Percentiles rank a stretch among this genome's conserved stretches.
phyloP scores from a whole-genome alignment of 129 eudicot genomes.

The Tanacetum coccineum region DNA sequence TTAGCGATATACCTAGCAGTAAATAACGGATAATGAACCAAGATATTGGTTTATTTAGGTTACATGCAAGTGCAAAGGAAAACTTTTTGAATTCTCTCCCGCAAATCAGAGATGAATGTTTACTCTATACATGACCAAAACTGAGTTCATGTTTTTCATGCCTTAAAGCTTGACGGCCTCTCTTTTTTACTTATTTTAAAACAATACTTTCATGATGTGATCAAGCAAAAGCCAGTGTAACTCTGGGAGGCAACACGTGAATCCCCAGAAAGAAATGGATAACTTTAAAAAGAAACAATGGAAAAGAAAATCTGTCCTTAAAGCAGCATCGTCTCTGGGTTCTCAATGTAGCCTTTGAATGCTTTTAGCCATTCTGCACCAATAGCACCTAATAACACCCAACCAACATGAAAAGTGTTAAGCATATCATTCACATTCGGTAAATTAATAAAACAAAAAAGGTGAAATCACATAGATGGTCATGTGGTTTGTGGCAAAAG shows the following conservation, averaged over 20 bases:
- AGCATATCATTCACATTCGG: too few relatives aligned
- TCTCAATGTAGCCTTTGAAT: conserved; percentile 91
- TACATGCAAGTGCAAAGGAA: conserved; percentile 16
- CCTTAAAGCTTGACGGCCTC: conserved; percentile 25
- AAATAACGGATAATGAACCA: neutral
- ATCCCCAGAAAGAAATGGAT: conserved; percentile 19
- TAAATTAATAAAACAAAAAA: too few relatives aligned
- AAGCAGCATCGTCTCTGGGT: conserved; percentile 92
- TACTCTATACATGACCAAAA: conserved; percentile 33
- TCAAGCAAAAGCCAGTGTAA: conserved; percentile 20
- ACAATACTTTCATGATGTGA: conserved; percentile 15
- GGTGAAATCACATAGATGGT: too few relatives aligned
- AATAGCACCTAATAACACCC: too few relatives aligned
- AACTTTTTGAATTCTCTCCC: conserved; percentile 13
- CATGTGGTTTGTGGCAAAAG: too few relatives aligned
- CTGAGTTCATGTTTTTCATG: conserved; percentile 32
- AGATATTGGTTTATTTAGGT: conserved; percentile 25
- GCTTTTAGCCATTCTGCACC: too few relatives aligned
- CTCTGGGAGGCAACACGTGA: neutral
- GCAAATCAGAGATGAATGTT: conserved; percentile 20
- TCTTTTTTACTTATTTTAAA: conserved; percentile 24
- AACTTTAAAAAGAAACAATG: too few relatives aligned
- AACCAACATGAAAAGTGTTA: neutral
- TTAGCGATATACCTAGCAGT: neutral
- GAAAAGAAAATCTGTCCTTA: conserved; percentile 21